Percentiles rank a stretch among this genome's conserved stretches.
Evolutionary conservation across 495 filamentous ascomycete genomes (phyloP).

Genomic region (Neurospora intermedia): DNA sequence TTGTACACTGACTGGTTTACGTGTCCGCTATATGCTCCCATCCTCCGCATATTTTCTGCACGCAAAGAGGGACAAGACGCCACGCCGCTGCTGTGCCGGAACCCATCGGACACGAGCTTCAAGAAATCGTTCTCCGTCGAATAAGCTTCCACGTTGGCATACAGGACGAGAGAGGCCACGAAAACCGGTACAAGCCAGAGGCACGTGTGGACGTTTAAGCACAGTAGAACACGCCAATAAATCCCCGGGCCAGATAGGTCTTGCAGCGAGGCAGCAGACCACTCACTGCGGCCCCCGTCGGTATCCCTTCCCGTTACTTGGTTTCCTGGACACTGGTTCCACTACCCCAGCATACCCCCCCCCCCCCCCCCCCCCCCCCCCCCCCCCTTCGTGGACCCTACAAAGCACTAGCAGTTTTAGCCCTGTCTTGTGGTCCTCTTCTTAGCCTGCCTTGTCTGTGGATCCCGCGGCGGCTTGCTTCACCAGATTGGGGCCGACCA

Average conservation of each 20-base stretch:
- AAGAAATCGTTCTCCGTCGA: neutral
- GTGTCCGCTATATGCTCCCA: neutral
- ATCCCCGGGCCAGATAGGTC: neutral
- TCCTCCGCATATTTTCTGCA: neutral
- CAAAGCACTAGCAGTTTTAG: slow-evolving; percentile 5
- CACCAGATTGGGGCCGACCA: slow-evolving; percentile 18
- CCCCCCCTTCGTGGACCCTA: neutral
- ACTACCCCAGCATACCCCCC: slow-evolving; percentile 3
- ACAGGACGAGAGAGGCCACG: neutral
- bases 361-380: neutral
- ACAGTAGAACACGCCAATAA: neutral
- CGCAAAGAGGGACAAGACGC: neutral
- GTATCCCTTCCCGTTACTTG: slow-evolving; percentile 12
- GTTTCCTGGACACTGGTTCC: slow-evolving; percentile 9
- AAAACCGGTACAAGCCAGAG: neutral
- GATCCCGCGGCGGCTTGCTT: slow-evolving; percentile 16
- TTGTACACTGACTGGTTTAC: neutral
- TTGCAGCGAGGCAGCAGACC: slow-evolving; percentile 4
- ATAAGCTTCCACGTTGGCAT: neutral
- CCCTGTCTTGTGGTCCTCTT: slow-evolving; percentile 1
- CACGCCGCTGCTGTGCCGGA: neutral
- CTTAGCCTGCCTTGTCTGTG: slow-evolving; percentile 13
- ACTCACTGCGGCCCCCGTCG: slow-evolving; percentile 1
- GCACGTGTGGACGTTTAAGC: neutral
- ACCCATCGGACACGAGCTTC: neutral